Evolutionary conservation across 176 grass and related monocot species (phyloP), one percentile per base, ranked within the genome.

Genomic region (Oryza meyeriana): DNA sequence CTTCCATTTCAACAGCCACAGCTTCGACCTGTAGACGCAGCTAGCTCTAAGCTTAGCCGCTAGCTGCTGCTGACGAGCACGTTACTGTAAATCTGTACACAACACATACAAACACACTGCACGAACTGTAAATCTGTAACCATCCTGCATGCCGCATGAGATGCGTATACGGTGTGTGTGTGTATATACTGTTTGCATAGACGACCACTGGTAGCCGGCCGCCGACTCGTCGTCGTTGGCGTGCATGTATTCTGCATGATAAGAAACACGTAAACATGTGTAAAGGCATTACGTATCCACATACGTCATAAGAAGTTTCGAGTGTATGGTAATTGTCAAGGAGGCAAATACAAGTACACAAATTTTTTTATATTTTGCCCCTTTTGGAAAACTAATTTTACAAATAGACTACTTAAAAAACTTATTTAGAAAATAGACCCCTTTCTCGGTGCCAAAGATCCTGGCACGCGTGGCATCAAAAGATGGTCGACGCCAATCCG

Each of bases 1-100:
- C 71, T 99, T 99, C 89, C 96, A 99, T 78, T 99, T 95, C 91
- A 84, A 98, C 74, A 94, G 90, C 81, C 92, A 94, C 87, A 98
- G 95, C 90, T 98, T 98, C 84, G 95, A 98, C 61, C 88, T 97
- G 12, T 94, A 87, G 68, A 22, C 20, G 4, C 41, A 10, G 24
- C 61, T 63, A 16, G 35, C 16, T 30, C 16, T 14, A 72, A 33
- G 32, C 44, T 68, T 52, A 52, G 48, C 18, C 8, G 48, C 4
- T 50, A 3, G 45, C 45, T 52, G 57, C 41, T 71, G 10, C 32
- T 10, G 59, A 52, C 4, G 52, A 38, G 44, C 12, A 69, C 45
- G 5, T 50, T 76, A 31, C 6, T 58, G 36, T 31, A 30, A 13
- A 14, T 38, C 38, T 25, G 34, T 5, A 40, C 47, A 20, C 47